Conservation (phyloP, 2,329 filamentous ascomycete genomes). For the Claviceps purpurea region DNA sequence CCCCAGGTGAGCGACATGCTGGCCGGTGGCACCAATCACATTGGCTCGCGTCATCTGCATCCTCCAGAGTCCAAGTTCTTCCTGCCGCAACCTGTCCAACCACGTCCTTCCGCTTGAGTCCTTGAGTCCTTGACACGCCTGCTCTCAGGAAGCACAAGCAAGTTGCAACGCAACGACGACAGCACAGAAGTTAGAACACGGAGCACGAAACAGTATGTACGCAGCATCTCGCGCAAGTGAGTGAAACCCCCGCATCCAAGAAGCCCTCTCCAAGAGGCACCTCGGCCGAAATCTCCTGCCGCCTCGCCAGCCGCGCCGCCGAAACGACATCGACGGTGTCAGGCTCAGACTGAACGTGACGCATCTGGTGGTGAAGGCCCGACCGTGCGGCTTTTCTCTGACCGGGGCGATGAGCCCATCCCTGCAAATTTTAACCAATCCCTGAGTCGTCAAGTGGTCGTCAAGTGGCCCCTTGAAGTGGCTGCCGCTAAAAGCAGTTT, state of each 20-base stretch:
- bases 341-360: background rate
- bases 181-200: background rate
- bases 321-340: background rate
- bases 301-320: background rate
- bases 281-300: background rate
- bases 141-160: background rate
- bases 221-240: background rate
- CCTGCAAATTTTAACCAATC: background rate
- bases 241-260: background rate
- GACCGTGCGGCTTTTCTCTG: background rate
- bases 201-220: background rate
- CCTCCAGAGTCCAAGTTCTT: background rate
- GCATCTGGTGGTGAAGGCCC: background rate
- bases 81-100: background rate
- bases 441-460: background rate
- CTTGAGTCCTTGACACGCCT: too few relatives aligned
- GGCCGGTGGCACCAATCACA: background rate
- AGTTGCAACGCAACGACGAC: background rate
- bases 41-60: background rate
- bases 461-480: background rate
- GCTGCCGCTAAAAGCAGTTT: background rate
- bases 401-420: background rate
- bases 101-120: background rate
- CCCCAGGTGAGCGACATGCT: background rate
- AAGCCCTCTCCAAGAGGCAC: background rate